Evolutionary conservation across 305 asterid genomes (phyloP).

Genomic region (Fraxinus floribunda): DNA sequence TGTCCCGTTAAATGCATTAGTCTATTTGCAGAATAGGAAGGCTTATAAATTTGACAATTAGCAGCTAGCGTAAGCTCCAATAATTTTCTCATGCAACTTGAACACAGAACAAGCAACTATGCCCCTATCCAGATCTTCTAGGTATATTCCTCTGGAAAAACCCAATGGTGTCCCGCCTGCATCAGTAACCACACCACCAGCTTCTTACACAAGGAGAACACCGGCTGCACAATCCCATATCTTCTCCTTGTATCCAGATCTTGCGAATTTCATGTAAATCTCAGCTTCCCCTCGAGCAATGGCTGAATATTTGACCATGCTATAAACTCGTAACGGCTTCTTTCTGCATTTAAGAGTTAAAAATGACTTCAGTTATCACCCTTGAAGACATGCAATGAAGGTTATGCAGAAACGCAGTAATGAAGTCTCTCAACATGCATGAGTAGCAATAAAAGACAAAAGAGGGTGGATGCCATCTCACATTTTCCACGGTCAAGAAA

Average conservation of each 20-base stretch:
- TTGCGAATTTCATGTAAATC: slow-evolving; percentile 69
- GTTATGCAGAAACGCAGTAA: background rate
- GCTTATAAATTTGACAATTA: slow-evolving; percentile 63
- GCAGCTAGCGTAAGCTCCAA: slow-evolving; percentile 72
- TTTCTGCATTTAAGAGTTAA: slow-evolving; percentile 35
- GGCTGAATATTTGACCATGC: slow-evolving; percentile 81
- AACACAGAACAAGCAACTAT: slow-evolving; percentile 60
- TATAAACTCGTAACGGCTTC: slow-evolving; percentile 62
- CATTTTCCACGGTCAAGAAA: background rate
- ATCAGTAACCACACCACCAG: slow-evolving; percentile 77
- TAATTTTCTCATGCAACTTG: slow-evolving; percentile 49
- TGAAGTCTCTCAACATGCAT: background rate
- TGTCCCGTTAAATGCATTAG: slow-evolving; percentile 1
- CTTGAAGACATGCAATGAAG: background rate
- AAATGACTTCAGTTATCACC: background rate
- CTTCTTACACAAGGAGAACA: slow-evolving; percentile 68
- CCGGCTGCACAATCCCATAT: slow-evolving; percentile 87
- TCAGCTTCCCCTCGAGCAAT: slow-evolving; percentile 80
- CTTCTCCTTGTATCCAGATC: slow-evolving; percentile 66
- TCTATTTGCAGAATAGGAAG: slow-evolving; percentile 16
- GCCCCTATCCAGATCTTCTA: slow-evolving; percentile 71
- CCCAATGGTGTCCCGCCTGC: slow-evolving; percentile 63
- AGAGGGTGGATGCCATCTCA: background rate
- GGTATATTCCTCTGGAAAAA: slow-evolving; percentile 59
- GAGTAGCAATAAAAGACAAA: background rate